A percentile compares a stretch with the other conserved stretches of the same genome.
Evolutionary conservation across 2,329 filamentous ascomycete genomes (phyloP).

Genomic region (Xylariales sp.): DNA sequence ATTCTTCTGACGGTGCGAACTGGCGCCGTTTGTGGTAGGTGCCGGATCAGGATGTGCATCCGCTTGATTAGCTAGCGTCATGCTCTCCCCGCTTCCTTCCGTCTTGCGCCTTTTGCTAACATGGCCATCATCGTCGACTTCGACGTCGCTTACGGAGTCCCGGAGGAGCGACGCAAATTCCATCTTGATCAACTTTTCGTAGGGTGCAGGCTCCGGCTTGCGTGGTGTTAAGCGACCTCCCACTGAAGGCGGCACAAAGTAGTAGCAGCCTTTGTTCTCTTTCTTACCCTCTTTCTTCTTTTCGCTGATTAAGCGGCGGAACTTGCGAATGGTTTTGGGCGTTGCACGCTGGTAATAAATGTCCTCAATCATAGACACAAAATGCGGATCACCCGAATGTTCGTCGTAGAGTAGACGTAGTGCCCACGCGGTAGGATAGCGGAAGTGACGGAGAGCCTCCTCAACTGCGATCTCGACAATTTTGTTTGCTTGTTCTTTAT

Average conservation of each 20-base stretch:
- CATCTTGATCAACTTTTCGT: constrained; percentile 59
- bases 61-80: neutral
- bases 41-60: constrained; percentile 16
- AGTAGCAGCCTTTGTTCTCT: constrained; percentile 63
- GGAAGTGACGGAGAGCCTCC: constrained; percentile 65
- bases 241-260: constrained; percentile 64
- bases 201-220: constrained; percentile 62
- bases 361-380: constrained; percentile 68
- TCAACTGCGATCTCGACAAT: constrained; percentile 69
- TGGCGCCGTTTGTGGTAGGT: constrained; percentile 13
- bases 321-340: constrained; percentile 62
- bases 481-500: constrained; percentile 61
- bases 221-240: constrained; percentile 57
- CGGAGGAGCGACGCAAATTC: constrained; percentile 49
- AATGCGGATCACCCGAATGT: constrained; percentile 61
- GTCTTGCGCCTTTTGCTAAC: constrained; percentile 49
- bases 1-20: constrained; percentile 15
- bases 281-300: constrained; percentile 69
- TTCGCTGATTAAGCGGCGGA: constrained; percentile 61
- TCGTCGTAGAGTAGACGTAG: constrained; percentile 71
- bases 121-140: constrained; percentile 44
- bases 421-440: constrained; percentile 72
- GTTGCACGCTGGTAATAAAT: constrained; percentile 69
- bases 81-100: constrained; percentile 34
- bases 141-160: constrained; percentile 30